Percentiles rank a stretch among this genome's conserved stretches.
These are phyloP conservation scores for button mushroom (Agaricus bisporus) DNA, from an alignment of 768 basidiomycete genomes.

Conservation along the genomic window DNA sequence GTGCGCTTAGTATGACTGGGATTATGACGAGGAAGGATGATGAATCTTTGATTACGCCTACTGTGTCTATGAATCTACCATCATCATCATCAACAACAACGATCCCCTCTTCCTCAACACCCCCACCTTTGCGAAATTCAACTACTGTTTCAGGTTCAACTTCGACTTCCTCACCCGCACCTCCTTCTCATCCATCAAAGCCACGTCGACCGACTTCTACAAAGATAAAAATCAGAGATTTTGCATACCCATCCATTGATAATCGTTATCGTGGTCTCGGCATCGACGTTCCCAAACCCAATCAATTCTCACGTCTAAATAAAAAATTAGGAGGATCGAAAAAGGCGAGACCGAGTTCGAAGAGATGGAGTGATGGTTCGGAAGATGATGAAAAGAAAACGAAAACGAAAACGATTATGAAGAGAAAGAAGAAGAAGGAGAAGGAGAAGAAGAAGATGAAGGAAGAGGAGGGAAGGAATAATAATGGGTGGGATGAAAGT, in stretches of 20 bases:
- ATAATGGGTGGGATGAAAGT: neutral
- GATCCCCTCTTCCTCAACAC: conserved; percentile 1
- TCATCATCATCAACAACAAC: neutral
- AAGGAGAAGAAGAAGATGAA: conserved; percentile 12
- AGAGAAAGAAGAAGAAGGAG: conserved; percentile 13
- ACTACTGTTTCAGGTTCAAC: too few species aligned
- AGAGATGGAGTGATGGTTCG: conserved; percentile 17
- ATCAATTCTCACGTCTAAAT: conserved; percentile 29
- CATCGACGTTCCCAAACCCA: conserved; percentile 32
- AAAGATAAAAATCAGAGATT: conserved; percentile 39
- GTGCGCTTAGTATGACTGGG: neutral
- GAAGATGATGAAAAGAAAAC: conserved; percentile 18
- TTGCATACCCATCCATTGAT: conserved; percentile 28
- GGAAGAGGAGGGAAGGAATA: too few species aligned
- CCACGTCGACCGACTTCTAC: neutral
- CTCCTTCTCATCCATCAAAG: neutral
- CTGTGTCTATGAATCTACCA: too few species aligned
- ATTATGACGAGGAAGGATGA: neutral
- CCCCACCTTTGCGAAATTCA: too few species aligned
- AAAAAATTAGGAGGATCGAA: conserved; percentile 10
- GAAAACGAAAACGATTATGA: conserved; percentile 21
- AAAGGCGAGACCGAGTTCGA: conserved; percentile 6
- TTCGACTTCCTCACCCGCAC: neutral
- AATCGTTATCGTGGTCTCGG: conserved; percentile 35
- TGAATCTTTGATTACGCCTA: too few species aligned